These are phyloP conservation scores for Gymnopilus junonius DNA, from an alignment of 768 basidiomycete species.

Conservation along the genomic window DNA sequence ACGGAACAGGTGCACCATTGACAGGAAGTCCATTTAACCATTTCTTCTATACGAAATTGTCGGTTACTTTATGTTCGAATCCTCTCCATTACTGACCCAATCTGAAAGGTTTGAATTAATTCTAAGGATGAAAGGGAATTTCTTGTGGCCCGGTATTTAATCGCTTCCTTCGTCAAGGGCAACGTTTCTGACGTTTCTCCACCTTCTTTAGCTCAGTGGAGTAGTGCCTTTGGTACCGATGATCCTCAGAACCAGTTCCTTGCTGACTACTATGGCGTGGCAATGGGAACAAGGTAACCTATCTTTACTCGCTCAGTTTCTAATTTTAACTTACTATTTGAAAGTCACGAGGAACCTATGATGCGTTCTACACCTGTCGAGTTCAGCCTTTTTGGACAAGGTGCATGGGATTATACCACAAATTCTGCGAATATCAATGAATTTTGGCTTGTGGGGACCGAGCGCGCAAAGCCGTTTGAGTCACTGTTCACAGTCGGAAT, in stretches of 20 bases:
- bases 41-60: slow-evolving; percentile 62
- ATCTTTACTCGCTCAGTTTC: not conserved
- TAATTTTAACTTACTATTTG: not conserved
- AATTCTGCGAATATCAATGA: slow-evolving; percentile 59
- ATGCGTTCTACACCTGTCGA: slow-evolving; percentile 72
- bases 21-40: slow-evolving; percentile 66
- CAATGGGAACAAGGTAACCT: slow-evolving; percentile 67
- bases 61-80: slow-evolving; percentile 17
- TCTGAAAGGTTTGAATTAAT: slow-evolving; percentile 62
- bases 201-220: slow-evolving; percentile 44
- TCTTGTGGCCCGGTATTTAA: slow-evolving; percentile 66
- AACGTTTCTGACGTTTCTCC: not conserved
- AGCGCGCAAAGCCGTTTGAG: slow-evolving; percentile 63
- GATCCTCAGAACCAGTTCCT: slow-evolving; percentile 63
- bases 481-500: slow-evolving; percentile 71
- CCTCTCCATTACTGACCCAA: not conserved
- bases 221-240: slow-evolving; percentile 59
- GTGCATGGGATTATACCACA: slow-evolving; percentile 64
- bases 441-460: slow-evolving; percentile 65
- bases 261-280: slow-evolving; percentile 68
- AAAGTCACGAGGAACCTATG: slow-evolving; percentile 76
- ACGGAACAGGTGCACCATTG: slow-evolving; percentile 54
- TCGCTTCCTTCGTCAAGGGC: not conserved
- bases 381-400: slow-evolving; percentile 59
- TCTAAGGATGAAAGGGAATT: slow-evolving; percentile 69